phyloP scores from a whole-genome alignment of 306 rosid genomes.

The Cucumis melo region DNA sequence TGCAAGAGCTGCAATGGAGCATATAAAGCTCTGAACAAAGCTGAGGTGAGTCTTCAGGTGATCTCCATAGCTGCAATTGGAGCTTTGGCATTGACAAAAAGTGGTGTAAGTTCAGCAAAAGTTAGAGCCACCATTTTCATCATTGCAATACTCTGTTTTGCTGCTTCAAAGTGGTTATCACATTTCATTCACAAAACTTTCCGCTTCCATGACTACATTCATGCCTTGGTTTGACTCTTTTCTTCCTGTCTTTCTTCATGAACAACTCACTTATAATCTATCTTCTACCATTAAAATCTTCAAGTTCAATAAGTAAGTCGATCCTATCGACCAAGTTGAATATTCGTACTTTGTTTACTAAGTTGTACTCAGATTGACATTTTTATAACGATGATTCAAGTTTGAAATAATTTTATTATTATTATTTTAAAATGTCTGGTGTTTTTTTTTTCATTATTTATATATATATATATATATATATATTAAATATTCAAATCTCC shows the following conservation, averaged over 20 bases:
- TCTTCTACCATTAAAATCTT: background rate
- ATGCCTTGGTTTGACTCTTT: conserved; percentile 30
- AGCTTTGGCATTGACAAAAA: conserved; percentile 44
- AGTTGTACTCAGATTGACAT: too few relatives aligned
- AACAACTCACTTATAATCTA: background rate
- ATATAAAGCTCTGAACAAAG: conserved; percentile 47
- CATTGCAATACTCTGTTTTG: conserved; percentile 43
- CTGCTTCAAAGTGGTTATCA: conserved; percentile 19
- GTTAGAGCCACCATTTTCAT: conserved; percentile 38
- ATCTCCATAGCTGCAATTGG: conserved; percentile 49
- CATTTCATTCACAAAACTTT: conserved; percentile 58
- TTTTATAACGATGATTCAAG: too few relatives aligned
- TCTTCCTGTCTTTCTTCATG: too few relatives aligned
- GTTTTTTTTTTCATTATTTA: too few relatives aligned
- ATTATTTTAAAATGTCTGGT: too few relatives aligned
- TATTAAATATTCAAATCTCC: too few relatives aligned
- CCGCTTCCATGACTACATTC: conserved; percentile 63
- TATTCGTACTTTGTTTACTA: background rate
- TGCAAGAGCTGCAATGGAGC: conserved; percentile 71
- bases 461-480: too few relatives aligned
- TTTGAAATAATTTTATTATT: too few relatives aligned
- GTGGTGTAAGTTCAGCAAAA: conserved; percentile 20
- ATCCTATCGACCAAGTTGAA: too few relatives aligned
- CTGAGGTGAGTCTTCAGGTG: conserved; percentile 48
- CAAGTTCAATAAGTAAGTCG: background rate